Evolutionary conservation across 225 moss, liverwort and hornwort genomes (phyloP).

Genomic region (Sphagnum contortum): DNA sequence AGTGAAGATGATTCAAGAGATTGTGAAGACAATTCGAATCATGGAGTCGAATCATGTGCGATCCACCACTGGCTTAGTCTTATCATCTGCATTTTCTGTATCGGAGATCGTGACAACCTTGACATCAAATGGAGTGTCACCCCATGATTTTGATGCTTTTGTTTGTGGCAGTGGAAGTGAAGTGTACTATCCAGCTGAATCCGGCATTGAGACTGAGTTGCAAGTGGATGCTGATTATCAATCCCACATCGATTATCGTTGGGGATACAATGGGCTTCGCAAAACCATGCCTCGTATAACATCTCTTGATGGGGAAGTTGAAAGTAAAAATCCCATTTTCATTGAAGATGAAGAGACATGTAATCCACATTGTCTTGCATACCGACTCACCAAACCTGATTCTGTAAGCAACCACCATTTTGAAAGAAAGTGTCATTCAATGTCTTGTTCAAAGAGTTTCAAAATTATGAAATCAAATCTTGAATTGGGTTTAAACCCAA

Average conservation of each 20-base stretch:
- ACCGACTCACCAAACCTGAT: slow-evolving; percentile 30
- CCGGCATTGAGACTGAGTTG: slow-evolving; percentile 25
- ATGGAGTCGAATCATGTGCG: slow-evolving; percentile 29
- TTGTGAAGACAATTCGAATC: slow-evolving; percentile 39
- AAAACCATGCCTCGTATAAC: slow-evolving; percentile 72
- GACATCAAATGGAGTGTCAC: slow-evolving; percentile 47
- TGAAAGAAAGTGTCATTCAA: too few species aligned
- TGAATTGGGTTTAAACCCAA: too few species aligned
- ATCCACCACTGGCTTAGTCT: slow-evolving; percentile 53
- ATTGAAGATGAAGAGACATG: slow-evolving; percentile 48
- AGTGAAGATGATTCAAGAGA: slow-evolving; percentile 38
- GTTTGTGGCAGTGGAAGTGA: slow-evolving; percentile 85
- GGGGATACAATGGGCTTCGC: slow-evolving; percentile 81
- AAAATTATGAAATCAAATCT: too few species aligned
- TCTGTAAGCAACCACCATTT: slow-evolving; percentile 15
- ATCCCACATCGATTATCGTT: slow-evolving; percentile 72
- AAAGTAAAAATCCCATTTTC: slow-evolving; percentile 27
- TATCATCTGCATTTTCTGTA: slow-evolving; percentile 66
- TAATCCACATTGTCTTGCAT: slow-evolving; percentile 56
- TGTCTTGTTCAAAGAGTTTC: too few species aligned
- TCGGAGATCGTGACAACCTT: slow-evolving; percentile 49
- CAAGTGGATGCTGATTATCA: slow-evolving; percentile 69
- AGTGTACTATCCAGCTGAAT: slow-evolving; percentile 62
- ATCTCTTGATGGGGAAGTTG: slow-evolving; percentile 25
- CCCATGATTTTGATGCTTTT: slow-evolving; percentile 73